These are phyloP conservation scores for Jimgerdemannia flammicorona DNA, from an alignment of 192 early-diverging fungal genomes.

Conservation along the genomic window DNA sequence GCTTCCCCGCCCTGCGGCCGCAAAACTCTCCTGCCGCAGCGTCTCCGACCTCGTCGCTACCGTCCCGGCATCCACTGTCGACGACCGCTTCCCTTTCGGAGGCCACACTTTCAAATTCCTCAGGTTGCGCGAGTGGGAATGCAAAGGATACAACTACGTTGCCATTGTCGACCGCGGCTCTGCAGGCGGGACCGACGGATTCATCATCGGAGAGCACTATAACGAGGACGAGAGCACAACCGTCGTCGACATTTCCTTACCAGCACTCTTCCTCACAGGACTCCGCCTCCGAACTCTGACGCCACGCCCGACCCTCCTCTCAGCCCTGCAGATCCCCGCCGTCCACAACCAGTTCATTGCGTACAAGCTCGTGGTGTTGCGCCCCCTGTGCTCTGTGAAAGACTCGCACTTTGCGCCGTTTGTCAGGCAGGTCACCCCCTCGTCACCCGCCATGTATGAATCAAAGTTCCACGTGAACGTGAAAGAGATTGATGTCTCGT, in stretches of 20 bases:
- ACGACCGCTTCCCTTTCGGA: conserved; percentile 19
- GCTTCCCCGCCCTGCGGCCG: conserved; percentile 5
- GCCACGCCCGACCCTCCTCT: conserved; percentile 20
- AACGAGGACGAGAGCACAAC: background rate
- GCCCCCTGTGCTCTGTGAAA: conserved; percentile 14
- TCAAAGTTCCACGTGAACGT: conserved; percentile 48
- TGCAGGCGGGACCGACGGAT: conserved; percentile 19
- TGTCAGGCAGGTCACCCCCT: conserved; percentile 33
- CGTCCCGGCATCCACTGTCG: conserved; percentile 24
- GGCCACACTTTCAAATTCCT: conserved; percentile 34
- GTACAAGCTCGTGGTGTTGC: conserved; percentile 42
- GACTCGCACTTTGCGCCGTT: conserved; percentile 42
- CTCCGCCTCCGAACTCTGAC: conserved; percentile 9
- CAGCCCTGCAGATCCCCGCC: conserved; percentile 40
- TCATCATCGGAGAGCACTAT: conserved; percentile 37
- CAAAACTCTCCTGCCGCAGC: conserved; percentile 23
- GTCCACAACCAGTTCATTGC: conserved; percentile 49
- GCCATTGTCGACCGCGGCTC: conserved; percentile 31
- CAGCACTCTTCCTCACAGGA: background rate
- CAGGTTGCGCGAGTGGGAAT: conserved; percentile 29
- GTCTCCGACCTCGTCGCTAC: conserved; percentile 23
- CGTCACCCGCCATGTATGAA: conserved; percentile 50
- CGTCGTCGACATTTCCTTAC: background rate
- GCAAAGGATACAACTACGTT: conserved; percentile 35
- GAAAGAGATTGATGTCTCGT: conserved; percentile 34